phyloP scores from a whole-genome alignment of 2,329 filamentous ascomycete species.

The Escovopsis weberi region DNA sequence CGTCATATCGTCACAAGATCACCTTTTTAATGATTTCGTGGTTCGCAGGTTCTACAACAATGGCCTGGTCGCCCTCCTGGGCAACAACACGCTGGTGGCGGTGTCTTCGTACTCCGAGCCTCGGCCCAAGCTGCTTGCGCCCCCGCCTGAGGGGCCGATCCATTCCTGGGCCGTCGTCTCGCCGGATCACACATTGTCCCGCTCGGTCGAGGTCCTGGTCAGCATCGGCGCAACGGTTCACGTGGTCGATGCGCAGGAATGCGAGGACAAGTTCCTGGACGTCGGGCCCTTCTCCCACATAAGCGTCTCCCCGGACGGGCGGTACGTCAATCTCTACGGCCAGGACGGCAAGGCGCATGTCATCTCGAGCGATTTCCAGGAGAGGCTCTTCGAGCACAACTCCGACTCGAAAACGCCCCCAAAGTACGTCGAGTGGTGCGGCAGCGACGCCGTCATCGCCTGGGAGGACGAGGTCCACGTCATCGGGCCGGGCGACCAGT shows the following conservation, averaged over 20 bases:
- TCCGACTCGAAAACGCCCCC: conserved; percentile 74
- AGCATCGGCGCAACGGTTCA: conserved; percentile 76
- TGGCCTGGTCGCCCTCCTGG: conserved; percentile 84
- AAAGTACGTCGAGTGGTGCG: conserved; percentile 88
- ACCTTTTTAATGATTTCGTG: not conserved
- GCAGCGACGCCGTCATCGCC: conserved; percentile 83
- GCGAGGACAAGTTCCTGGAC: conserved; percentile 79
- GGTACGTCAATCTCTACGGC: conserved; percentile 78
- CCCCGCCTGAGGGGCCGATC: conserved; percentile 62
- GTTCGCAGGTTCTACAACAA: conserved; percentile 57
- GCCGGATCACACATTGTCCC: conserved; percentile 74
- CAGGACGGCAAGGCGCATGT: conserved; percentile 77
- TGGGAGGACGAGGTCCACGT: conserved; percentile 98
- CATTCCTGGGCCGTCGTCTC: conserved; percentile 83
- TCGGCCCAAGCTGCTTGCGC: conserved; percentile 66
- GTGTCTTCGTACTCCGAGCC: conserved; percentile 89
- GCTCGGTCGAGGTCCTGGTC: conserved; percentile 83
- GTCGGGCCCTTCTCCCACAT: conserved; percentile 88
- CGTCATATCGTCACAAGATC: not conserved
- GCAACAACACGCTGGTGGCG: conserved; percentile 73
- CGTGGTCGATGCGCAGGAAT: conserved; percentile 75
- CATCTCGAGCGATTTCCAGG: conserved; percentile 89
- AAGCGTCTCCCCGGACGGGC: conserved; percentile 79
- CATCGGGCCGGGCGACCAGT: conserved; percentile 69
- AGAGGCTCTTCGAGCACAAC: conserved; percentile 80